Base-by-base conservation (phyloP, 306 rosid genomes). In the Quercus parvula region DNA sequence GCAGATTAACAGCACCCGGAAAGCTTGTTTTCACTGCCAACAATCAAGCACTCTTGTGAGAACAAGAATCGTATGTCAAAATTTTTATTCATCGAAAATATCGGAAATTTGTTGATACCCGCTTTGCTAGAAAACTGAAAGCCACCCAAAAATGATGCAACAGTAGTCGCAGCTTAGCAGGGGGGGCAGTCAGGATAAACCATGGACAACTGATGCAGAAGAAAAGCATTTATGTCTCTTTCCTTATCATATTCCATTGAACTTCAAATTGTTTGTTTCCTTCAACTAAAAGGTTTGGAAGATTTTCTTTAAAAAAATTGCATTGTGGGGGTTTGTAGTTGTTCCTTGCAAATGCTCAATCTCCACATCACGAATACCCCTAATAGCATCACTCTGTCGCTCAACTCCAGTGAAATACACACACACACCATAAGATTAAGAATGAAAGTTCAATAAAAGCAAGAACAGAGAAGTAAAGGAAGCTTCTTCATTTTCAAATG, bases 351-450 rank as follows among this genome's bases (percentile, higher is more conserved):
- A 78, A 75, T 80, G 92, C 71, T 90, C 88, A 14, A 88, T 79
- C 77, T 92, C 93, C 61, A 92, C 90, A 30, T 94, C 95, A 17
- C 94, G 88, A 78, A 91, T 90, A 70, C 91, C 95, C 81, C 90
- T 92, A 77, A 90, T 89, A 20, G 95, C 92, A 59, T 80, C 78
- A 51, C 77, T 79, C 58, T 90, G 92, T 30, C 90, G 89, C 75
- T 88, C 95, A 81, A 91, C 90, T 80, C 28, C 28, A 27, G 2
- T 27, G 28, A 27, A 27, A 27, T 27, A 27, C 28, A 27, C 28
- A 27, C 28, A 27, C 28, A 27, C 28, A 22, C 22, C 28, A 27
- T 27, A 28, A 28, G 31, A 28, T 28, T 28, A 28, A 28, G 31
- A 28, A 3, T 28, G 31, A 28, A 3, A 28, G 31, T 28, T 28